Percentiles rank a stretch among this genome's conserved stretches.
These are phyloP conservation scores for Symbiodinium pilosum DNA, from an alignment of 73 alveolate species.

Conservation along the genomic window DNA sequence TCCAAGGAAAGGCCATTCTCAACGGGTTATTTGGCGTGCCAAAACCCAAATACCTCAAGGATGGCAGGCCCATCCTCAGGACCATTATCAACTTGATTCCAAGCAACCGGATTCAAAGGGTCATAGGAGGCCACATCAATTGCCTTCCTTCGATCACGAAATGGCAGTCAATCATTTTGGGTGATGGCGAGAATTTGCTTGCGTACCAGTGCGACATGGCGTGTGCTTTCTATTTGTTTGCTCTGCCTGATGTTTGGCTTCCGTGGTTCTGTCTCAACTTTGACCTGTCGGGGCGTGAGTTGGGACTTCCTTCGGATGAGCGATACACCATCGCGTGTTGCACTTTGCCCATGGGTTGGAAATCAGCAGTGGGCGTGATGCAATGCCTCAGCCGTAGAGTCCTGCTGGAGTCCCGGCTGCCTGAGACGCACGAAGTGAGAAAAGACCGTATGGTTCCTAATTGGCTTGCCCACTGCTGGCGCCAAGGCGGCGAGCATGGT, in stretches of 20 bases:
- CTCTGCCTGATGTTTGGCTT: background rate
- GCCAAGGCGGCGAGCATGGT: background rate
- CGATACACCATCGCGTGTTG: background rate
- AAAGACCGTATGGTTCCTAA: background rate
- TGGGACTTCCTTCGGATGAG: background rate
- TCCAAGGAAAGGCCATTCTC: background rate
- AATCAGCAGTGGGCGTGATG: slow-evolving; percentile 33
- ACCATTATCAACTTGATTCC: slow-evolving; percentile 16
- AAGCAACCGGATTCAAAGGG: background rate
- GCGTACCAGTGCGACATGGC: slow-evolving; percentile 19
- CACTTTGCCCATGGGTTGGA: slow-evolving; percentile 56
- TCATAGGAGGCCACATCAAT: background rate
- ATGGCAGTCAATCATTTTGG: background rate
- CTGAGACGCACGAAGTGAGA: background rate
- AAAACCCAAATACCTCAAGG: background rate
- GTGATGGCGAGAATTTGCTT: background rate
- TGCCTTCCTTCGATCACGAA: background rate
- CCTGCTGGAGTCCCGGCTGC: background rate
- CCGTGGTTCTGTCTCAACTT: background rate
- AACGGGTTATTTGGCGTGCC: slow-evolving; percentile 36
- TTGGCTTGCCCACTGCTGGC: background rate
- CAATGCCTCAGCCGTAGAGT: background rate
- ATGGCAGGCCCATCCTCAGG: slow-evolving; percentile 4
- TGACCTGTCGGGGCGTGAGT: background rate
- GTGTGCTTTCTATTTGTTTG: background rate